Percentiles rank a stretch among this genome's conserved stretches.
These are phyloP conservation scores for Rhamnella rubrinervis DNA, from an alignment of 331 rosid genomes.

Conservation along the genomic window DNA sequence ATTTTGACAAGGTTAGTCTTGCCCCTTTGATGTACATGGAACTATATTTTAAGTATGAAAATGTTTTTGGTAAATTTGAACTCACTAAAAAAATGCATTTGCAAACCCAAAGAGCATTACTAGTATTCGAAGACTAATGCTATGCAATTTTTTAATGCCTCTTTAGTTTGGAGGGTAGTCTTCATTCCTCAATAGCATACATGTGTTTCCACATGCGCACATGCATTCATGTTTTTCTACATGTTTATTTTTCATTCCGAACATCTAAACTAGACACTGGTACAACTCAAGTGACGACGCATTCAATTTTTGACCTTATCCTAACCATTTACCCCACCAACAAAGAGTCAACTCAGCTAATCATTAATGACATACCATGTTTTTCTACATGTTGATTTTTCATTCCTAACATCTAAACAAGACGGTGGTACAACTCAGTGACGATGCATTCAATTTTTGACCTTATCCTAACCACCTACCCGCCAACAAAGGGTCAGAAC, in stretches of 20 bases:
- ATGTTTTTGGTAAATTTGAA: background rate
- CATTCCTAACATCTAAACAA: too few species aligned
- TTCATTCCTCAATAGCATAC: too few species aligned
- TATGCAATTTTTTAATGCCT: too few species aligned
- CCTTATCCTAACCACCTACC: too few species aligned
- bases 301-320: background rate
- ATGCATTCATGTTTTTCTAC: background rate
- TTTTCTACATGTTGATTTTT: too few species aligned
- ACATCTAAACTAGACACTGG: background rate
- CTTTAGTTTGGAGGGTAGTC: too few species aligned
- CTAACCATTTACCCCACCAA: background rate
- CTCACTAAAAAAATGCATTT: background rate
- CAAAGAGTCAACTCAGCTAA: conserved; percentile 1
- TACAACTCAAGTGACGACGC: background rate
- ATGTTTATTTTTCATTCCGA: conserved; percentile 10
- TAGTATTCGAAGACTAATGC: too few species aligned
- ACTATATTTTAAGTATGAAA: background rate
- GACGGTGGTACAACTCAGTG: too few species aligned
- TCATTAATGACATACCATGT: too few species aligned
- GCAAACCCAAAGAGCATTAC: background rate
- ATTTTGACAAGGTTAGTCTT: background rate
- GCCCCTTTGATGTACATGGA: background rate
- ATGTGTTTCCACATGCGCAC: background rate
- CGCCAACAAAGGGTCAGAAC: too few species aligned
- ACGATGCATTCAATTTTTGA: too few species aligned